Conservation (phyloP, 768 basidiomycete species). For the Russula sp. region DNA sequence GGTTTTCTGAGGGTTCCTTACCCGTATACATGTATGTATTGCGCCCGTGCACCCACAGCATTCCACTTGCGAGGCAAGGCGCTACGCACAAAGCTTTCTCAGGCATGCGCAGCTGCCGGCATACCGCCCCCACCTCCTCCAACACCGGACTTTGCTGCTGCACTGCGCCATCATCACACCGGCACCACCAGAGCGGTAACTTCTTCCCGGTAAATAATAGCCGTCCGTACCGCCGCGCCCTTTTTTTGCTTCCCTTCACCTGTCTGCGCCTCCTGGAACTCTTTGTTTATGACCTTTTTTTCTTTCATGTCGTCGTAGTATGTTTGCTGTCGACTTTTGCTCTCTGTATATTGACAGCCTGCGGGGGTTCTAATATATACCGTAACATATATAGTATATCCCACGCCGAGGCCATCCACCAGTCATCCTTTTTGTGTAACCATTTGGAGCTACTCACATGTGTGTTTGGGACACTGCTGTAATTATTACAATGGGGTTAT, state of each 20-base stretch:
- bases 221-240: neutral
- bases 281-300: neutral
- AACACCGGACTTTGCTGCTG: neutral
- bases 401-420: constrained; percentile 3
- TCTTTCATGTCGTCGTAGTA: constrained; percentile 13
- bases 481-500: constrained; percentile 11
- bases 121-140: constrained; percentile 31
- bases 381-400: constrained; percentile 17
- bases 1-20: neutral
- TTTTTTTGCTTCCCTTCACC: neutral
- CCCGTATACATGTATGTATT: neutral
- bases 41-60: constrained; percentile 20
- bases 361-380: constrained; percentile 16
- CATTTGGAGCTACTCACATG: constrained; percentile 11
- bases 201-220: constrained; percentile 8
- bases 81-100: constrained; percentile 33
- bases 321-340: constrained; percentile 12
- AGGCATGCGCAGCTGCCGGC: constrained; percentile 33
- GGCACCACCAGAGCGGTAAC: neutral
- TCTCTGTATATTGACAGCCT: constrained; percentile 12
- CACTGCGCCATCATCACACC: constrained; percentile 4
- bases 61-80: constrained; percentile 32
- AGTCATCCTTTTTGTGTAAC: constrained; percentile 9
- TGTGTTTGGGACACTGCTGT: constrained; percentile 13
- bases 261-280: neutral